Evolutionary conservation across 495 filamentous ascomycete genomes (phyloP), one percentile per base, ranked within the genome.

Genomic region (Apodospora peruviana): DNA sequence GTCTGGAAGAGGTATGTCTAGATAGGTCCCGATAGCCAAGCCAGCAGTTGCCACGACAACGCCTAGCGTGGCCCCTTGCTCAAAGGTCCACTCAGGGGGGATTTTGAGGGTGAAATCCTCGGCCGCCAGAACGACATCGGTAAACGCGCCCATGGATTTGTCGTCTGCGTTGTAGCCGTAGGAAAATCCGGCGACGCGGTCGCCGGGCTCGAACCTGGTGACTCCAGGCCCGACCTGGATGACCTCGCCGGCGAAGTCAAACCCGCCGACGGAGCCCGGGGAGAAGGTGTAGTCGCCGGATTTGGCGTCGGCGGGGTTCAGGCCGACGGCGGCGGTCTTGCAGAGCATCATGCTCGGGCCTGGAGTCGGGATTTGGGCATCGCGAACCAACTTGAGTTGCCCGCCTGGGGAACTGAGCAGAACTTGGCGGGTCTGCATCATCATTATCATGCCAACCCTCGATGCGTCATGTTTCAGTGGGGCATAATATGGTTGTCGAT

Each of bases 271-370:
- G 5, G 23, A 41, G 3, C 38, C 47, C 5, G 47, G 39, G 5
- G 37, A 38, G 5, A 25, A 17, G 14, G 25, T 38, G 12, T 41
- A 32, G 38, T 27, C 48, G 21, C 39, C 39, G 18, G 16, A 4
- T 20, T 50, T 50, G 17, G 39, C 21, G 23, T 50, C 48, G 9
- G 7, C 40, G 17, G 48, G 40, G 40, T 50, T 50, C 34, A 50
- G n/a, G 19, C 14, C 40, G 25, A 50, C 40, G 2, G 48, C 23
- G 9, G 18, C 14, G 0, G 20, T 29, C 7, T 17, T 32, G 48
- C 18, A 10, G 18, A 50, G 48, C 27, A 50, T 12, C 41, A 43
- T 43, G 22, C 41, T 23, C 36, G 36, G 36, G 5, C 36, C 36
- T 38, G 36, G 36, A 38, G 36, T n/a, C 16, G 36, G 36, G 36